Conservation (phyloP, 805 yeast genomes). For the Monosporozyma aerobia region DNA sequence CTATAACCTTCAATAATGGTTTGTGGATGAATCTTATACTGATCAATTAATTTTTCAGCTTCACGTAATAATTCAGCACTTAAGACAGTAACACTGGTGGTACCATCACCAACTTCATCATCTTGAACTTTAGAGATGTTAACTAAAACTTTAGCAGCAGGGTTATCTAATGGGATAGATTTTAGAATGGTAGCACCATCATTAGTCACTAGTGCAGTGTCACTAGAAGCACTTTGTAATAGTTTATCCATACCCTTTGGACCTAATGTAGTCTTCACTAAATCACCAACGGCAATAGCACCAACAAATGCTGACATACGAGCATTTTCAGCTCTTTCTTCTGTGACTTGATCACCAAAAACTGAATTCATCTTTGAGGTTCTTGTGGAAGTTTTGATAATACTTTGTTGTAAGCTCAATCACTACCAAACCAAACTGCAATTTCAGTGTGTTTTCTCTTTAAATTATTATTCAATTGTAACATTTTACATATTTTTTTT, state of each 20-base stretch:
- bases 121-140: constrained; percentile 95
- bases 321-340: constrained; percentile 96
- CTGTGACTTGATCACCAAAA: constrained; percentile 94
- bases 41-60: constrained; percentile 86
- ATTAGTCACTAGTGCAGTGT: constrained; percentile 75
- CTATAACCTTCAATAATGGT: constrained; percentile 94
- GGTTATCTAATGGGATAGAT: constrained; percentile 90
- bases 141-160: constrained; percentile 93
- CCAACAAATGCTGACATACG: constrained; percentile 96
- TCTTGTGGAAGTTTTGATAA: neutral
- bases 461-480: neutral
- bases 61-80: constrained; percentile 88
- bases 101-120: constrained; percentile 98
- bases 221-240: constrained; percentile 76
- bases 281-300: constrained; percentile 97
- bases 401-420: neutral
- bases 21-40: constrained; percentile 86
- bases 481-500: neutral
- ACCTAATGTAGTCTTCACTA: constrained; percentile 88
- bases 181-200: constrained; percentile 97
- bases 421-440: neutral
- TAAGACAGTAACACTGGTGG: constrained; percentile 89
- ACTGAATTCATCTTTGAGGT: constrained; percentile 39
- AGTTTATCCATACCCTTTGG: constrained; percentile 99
- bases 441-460: neutral